Base-by-base conservation (phyloP, 805 yeast genomes). In the Ogataea salicorniae region DNA sequence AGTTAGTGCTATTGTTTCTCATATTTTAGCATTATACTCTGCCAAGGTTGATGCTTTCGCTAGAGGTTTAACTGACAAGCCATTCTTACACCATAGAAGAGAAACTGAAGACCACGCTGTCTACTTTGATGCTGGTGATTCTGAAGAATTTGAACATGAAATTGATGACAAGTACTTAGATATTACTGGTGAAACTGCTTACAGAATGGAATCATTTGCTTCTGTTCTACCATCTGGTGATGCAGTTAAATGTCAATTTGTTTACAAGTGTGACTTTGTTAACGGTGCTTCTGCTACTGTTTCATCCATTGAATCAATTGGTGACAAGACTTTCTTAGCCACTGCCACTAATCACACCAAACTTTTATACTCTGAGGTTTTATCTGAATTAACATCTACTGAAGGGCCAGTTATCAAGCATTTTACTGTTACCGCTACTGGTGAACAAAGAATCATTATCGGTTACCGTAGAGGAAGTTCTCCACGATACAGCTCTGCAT, bases 321-420 rank as follows among this genome's bases (percentile, higher is more conserved):
- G 94, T 47, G 98, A 94, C 68, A 69, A 70, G 52, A 80, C 88
- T 8, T 91, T 92, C 70, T 73, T 79, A 64, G 80, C 81, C 52
- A 86, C 86, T 56, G 88, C 94, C 40, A 79, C 96, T 4, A 71
- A 70, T 20, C 88, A 87, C 66, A 92, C 97, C 42, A 89, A 87
- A 67, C 68, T 73, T 48, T 72, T 90, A 42, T 92, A 92, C 67
- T 77, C 84, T 44, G 81, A 80, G 42, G 76, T 92, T 48, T 81
- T 91, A 63, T 66, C 73, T 42, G 79, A 83, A 58, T 90, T 83
- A n/a, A 73, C 77, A 47, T 70, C 72, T 50, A 81, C 92, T 52
- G 83, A 89, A 44, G 98, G 98, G 48, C 97, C 98, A 17, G 95
- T 90, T 26, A 89, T 94, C 60, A 91, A 84, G 68, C 87, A 89